Conservation (phyloP, 805 yeast species). For the Candida germanica region DNA sequence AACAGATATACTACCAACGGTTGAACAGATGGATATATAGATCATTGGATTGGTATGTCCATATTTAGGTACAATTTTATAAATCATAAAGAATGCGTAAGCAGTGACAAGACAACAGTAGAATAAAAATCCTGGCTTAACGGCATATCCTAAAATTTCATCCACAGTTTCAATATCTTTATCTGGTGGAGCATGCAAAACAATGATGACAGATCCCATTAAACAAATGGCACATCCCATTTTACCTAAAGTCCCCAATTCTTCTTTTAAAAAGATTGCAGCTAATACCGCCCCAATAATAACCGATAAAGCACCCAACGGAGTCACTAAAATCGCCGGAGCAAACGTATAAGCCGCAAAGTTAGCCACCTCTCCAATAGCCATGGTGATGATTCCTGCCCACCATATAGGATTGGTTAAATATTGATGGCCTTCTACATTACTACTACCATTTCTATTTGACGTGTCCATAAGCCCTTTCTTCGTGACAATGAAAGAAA, state of each 20-base stretch:
- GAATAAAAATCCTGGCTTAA: slow-evolving; percentile 69
- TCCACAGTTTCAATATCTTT: slow-evolving; percentile 85
- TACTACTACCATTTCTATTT: slow-evolving; percentile 49
- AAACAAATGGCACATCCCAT: slow-evolving; percentile 92
- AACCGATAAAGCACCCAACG: slow-evolving; percentile 85
- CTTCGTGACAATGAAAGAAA: slow-evolving; percentile 85
- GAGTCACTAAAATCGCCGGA: slow-evolving; percentile 89
- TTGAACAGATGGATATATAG: slow-evolving; percentile 83
- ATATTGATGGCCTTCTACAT: slow-evolving; percentile 73
- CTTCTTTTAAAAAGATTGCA: slow-evolving; percentile 78
- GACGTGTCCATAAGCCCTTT: slow-evolving; percentile 77
- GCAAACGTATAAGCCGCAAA: slow-evolving; percentile 96
- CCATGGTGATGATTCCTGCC: slow-evolving; percentile 90
- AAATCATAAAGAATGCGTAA: slow-evolving; percentile 76
- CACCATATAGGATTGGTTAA: slow-evolving; percentile 88
- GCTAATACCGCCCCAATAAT: slow-evolving; percentile 91
- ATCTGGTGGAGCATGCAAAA: slow-evolving; percentile 92
- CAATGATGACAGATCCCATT: slow-evolving; percentile 83
- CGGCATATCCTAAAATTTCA: slow-evolving; percentile 78
- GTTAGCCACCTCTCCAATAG: slow-evolving; percentile 85
- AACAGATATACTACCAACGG: slow-evolving; percentile 87
- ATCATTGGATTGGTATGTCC: slow-evolving; percentile 85
- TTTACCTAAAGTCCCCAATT: slow-evolving; percentile 81
- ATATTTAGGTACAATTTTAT: slow-evolving; percentile 74
- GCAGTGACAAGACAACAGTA: slow-evolving; percentile 61